Conservation (phyloP, 371 early-diverging fungal genomes). For the Furculomyces boomerangus region DNA sequence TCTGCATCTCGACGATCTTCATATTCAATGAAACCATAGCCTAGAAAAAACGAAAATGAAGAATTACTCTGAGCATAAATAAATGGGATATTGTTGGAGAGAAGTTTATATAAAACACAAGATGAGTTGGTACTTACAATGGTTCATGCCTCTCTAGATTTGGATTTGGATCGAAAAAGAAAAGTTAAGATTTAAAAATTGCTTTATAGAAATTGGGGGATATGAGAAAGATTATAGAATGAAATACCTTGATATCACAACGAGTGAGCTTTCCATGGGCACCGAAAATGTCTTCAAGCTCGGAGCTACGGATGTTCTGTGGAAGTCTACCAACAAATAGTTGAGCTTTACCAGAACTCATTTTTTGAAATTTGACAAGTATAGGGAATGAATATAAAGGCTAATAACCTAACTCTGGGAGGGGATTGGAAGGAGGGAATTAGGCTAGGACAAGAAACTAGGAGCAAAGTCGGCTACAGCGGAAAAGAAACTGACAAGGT, state of each 20-base stretch:
- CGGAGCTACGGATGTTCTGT: conserved; percentile 30
- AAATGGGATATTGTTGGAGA: background rate
- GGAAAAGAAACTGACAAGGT: too few species aligned
- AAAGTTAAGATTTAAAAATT: conserved; percentile 1
- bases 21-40: conserved; percentile 36
- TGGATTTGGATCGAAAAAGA: background rate
- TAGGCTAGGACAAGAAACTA: too few species aligned
- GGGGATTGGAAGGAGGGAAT: too few species aligned
- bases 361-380: too few species aligned
- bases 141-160: conserved; percentile 9
- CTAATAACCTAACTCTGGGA: too few species aligned
- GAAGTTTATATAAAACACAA: background rate
- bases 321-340: conserved; percentile 47
- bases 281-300: conserved; percentile 44
- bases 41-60: conserved; percentile 4
- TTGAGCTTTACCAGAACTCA: conserved; percentile 15
- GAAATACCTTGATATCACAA: conserved; percentile 41
- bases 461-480: too few species aligned
- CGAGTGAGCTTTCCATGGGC: conserved; percentile 52
- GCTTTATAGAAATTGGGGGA: conserved; percentile 3
- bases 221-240: background rate
- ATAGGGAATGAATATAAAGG: too few species aligned
- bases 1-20: conserved; percentile 38
- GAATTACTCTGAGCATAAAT: background rate
- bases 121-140: conserved; percentile 6